These are phyloP conservation scores for Crithidia expoeki DNA, from an alignment of 208 protist species.

Conservation along the genomic window DNA sequence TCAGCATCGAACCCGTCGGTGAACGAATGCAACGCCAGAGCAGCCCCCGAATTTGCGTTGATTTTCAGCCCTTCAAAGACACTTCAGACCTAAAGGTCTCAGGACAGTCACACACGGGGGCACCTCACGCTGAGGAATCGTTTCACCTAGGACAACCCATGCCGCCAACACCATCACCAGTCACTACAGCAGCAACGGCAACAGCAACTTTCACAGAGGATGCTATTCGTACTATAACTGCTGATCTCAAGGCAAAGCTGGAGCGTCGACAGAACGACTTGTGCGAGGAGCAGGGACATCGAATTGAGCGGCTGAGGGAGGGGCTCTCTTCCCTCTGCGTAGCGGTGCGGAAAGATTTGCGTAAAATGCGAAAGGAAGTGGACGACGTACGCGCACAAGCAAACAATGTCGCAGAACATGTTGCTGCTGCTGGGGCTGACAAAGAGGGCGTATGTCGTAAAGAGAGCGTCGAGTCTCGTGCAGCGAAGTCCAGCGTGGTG, in stretches of 20 bases:
- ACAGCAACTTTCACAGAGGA: background rate
- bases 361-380: constrained; percentile 35
- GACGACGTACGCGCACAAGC: background rate
- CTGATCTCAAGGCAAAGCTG: background rate
- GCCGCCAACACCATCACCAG: no score
- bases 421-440: background rate
- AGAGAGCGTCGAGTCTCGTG: background rate
- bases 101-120: no score
- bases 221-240: background rate
- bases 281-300: constrained; percentile 19
- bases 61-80: no score
- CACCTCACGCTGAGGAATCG: no score
- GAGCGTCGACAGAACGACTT: constrained; percentile 15
- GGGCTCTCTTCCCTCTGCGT: constrained; percentile 71
- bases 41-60: no score
- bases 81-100: no score
- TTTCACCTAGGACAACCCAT: no score
- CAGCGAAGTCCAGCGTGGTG: no score
- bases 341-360: constrained; percentile 71
- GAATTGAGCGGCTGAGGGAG: constrained; percentile 44
- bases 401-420: background rate
- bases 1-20: no score
- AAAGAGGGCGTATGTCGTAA: background rate
- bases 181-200: background rate
- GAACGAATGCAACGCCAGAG: no score